Evolutionary conservation across 2,329 filamentous ascomycete species (phyloP), one percentile per base, ranked within the genome.

Genomic region (Chaetomium sp.): DNA sequence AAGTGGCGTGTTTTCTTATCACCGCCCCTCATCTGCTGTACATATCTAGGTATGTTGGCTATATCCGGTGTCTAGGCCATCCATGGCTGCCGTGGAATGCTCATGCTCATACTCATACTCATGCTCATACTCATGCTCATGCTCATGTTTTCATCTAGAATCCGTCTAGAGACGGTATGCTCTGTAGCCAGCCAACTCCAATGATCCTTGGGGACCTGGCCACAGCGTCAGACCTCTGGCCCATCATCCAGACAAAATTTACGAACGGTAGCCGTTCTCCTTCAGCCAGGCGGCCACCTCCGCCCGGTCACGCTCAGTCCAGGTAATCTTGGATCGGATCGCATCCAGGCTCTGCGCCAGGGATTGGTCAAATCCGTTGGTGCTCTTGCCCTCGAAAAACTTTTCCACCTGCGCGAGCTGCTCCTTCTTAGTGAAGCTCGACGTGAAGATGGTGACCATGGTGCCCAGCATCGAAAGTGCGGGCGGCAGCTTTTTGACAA

Each of bases 261-360:
- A 71, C 69, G 67, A 62, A 70, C 70, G 67, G 57, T 76, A 77
- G 8, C 73, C 73, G 64, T 77, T 77, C 62, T 74, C 70, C 68
- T 75, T 74, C 65, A 77, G 65, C 76, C 76, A 78, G 7, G 57
- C 65, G 1, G 72, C 72, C 61, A 97, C 90, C 77, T 96, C 92
- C 31, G 86, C 83, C 51, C 83, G 82, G 77, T 97, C 93, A 65
- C 92, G 86, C 76, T 87, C 79, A 63, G 96, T 75, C 92, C 92
- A 96, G 65, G 87, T 85, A 71, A 89, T 84, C 86, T 97, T 98
- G 62, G 93, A 93, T 67, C 86, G 86, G 72, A 97, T 90, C 4
- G 88, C 84, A 76, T 98, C 94, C 70, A 90, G 84, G 76, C 90
- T 94, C 82, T 98, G 94, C n/a, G 92, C 92, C 64, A 98, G 81